Percentiles rank a stretch among this genome's conserved stretches.
phyloP scores from a whole-genome alignment of 441 rosid genomes.

The Populus hybrid region DNA sequence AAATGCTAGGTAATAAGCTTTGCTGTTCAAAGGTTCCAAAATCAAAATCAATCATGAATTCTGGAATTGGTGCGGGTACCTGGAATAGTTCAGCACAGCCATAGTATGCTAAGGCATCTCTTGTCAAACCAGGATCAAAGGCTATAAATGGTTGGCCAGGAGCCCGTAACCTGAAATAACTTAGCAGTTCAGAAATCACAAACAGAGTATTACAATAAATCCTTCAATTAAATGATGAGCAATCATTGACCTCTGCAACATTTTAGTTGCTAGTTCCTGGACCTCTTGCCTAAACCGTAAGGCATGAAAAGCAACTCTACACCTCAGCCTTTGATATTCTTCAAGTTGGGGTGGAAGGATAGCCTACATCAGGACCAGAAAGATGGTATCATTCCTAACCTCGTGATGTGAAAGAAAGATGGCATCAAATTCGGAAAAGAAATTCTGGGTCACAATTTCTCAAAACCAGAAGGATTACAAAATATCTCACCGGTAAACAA shows the following conservation, averaged over 20 bases:
- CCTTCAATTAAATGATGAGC: neutral
- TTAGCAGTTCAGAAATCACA: constrained; percentile 4
- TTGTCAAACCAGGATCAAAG: constrained; percentile 93
- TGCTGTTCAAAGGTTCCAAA: constrained; percentile 12
- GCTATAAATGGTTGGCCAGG: constrained; percentile 88
- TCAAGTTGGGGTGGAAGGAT: constrained; percentile 71
- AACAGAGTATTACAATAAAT: neutral
- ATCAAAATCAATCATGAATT: constrained; percentile 22
- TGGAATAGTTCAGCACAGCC: constrained; percentile 99
- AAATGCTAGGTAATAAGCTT: constrained; percentile 28
- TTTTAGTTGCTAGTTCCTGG: constrained; percentile 77
- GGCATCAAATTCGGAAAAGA: neutral
- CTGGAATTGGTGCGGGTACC: constrained; percentile 52
- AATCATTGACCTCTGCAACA: constrained; percentile 60
- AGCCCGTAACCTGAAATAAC: constrained; percentile 62
- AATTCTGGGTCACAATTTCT: neutral
- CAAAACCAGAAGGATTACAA: neutral
- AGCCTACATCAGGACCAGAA: constrained; percentile 49
- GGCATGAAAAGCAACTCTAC: constrained; percentile 90
- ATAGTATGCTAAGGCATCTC: constrained; percentile 95
- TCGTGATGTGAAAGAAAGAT: constrained; percentile 2
- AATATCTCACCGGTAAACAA: neutral
- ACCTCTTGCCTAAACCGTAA: constrained; percentile 81
- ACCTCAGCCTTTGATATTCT: constrained; percentile 92
- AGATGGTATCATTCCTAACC: neutral